A percentile compares a stretch with the other conserved stretches of the same genome.
Evolutionary conservation across 208 protist species (phyloP).

Genomic region (Leishmania arabica): DNA sequence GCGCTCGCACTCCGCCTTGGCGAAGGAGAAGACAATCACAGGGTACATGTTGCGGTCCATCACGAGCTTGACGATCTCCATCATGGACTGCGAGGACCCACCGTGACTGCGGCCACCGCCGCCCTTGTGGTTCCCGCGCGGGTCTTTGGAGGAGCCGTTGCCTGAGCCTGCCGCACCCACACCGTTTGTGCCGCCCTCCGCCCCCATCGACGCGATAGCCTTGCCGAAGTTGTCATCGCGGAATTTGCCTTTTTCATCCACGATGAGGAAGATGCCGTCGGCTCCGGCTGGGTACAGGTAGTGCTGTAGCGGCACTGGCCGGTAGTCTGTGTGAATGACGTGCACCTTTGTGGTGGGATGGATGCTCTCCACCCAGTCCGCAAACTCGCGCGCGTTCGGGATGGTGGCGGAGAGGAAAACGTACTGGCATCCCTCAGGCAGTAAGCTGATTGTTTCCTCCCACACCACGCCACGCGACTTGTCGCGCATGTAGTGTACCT

Average conservation of each 20-base stretch:
- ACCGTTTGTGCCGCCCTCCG: slow-evolving; percentile 24
- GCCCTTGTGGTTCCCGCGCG: slow-evolving; percentile 24
- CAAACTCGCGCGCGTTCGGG: slow-evolving; percentile 99
- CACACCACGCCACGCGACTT: slow-evolving; percentile 99
- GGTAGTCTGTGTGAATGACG: slow-evolving; percentile 99
- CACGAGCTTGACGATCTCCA: slow-evolving; percentile 97
- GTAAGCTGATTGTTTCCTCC: slow-evolving; percentile 99
- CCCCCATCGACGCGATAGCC: slow-evolving; percentile 90
- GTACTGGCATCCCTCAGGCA: slow-evolving; percentile 98
- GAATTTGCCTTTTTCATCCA: slow-evolving; percentile 96
- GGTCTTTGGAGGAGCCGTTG: slow-evolving; percentile 11
- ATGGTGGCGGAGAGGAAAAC: slow-evolving; percentile 99
- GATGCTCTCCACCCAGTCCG: slow-evolving; percentile 98
- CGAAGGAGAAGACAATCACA: slow-evolving; percentile 99
- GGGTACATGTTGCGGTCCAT: slow-evolving; percentile 98
- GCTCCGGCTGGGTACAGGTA: slow-evolving; percentile 98
- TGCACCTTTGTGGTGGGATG: slow-evolving; percentile 97
- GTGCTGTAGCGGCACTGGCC: slow-evolving; percentile 99
- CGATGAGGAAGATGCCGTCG: slow-evolving; percentile 97
- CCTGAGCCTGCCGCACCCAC: slow-evolving; percentile 29
- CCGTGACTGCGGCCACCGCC: slow-evolving; percentile 21
- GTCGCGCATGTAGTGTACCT: slow-evolving; percentile 99
- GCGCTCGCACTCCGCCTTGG: slow-evolving; percentile 98
- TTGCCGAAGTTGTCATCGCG: slow-evolving; percentile 97
- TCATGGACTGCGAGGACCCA: slow-evolving; percentile 69